phyloP scores from a whole-genome alignment of 495 filamentous ascomycete species.

The Daldinia childiae region DNA sequence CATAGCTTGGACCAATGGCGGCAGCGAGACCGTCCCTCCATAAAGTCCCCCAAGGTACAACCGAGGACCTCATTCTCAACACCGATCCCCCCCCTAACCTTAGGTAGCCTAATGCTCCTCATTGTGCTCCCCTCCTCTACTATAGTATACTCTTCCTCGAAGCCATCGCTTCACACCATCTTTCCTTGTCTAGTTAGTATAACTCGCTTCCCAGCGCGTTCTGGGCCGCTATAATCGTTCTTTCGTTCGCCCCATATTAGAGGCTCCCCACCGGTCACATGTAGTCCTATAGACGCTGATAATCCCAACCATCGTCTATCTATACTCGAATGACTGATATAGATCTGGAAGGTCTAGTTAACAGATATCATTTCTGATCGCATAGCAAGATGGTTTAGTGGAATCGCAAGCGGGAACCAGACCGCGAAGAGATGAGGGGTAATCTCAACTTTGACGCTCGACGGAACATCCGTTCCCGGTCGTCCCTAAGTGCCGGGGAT shows the following conservation, averaged over 20 bases:
- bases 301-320: slow-evolving; percentile 27
- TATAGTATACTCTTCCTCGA: slow-evolving; percentile 33
- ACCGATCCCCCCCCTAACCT: slow-evolving; percentile 16
- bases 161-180: slow-evolving; percentile 42
- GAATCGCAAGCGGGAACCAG: slow-evolving; percentile 40
- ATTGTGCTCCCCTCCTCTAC: slow-evolving; percentile 34
- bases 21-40: slow-evolving; percentile 15
- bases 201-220: slow-evolving; percentile 36
- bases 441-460: slow-evolving; percentile 29
- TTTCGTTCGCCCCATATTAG: slow-evolving; percentile 28
- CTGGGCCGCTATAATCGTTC: slow-evolving; percentile 35
- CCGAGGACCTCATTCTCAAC: slow-evolving; percentile 27
- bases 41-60: slow-evolving; percentile 33
- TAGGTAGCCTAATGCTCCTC: slow-evolving; percentile 37
- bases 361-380: slow-evolving; percentile 11
- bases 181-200: slow-evolving; percentile 17
- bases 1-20: slow-evolving; percentile 43
- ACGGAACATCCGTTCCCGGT: slow-evolving; percentile 36
- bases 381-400: slow-evolving; percentile 31
- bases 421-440: slow-evolving; percentile 45
- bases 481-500: slow-evolving; percentile 35
- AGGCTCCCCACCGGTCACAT: slow-evolving; percentile 45
- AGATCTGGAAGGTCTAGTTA: slow-evolving; percentile 34
- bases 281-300: slow-evolving; percentile 30
- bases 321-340: slow-evolving; percentile 24